Conservation (phyloP, 1,284 basidiomycete species). For the Butyriboletus pseudospeciosus region DNA sequence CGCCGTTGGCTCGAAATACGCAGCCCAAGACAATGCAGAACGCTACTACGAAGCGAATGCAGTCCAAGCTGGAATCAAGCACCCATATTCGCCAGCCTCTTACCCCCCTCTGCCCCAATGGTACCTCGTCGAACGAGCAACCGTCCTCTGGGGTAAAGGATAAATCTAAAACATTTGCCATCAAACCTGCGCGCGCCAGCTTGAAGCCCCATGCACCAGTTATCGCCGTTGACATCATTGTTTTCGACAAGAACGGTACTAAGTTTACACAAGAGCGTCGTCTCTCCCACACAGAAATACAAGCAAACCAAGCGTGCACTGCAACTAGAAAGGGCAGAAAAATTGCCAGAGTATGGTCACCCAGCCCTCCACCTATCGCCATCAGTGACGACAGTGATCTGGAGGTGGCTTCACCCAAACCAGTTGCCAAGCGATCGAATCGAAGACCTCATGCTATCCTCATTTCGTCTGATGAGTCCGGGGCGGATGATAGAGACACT, state of each 20-base stretch:
- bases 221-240: constrained; percentile 61
- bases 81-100: constrained; percentile 26
- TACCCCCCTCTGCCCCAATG: constrained; percentile 27
- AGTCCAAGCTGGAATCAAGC: constrained; percentile 12
- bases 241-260: constrained; percentile 56
- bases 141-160: constrained; percentile 13
- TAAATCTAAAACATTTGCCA: constrained; percentile 27
- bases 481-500: constrained; percentile 18
- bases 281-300: constrained; percentile 38
- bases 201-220: constrained; percentile 43
- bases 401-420: constrained; percentile 16
- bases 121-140: constrained; percentile 4
- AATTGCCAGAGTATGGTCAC: not conserved
- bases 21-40: constrained; percentile 6
- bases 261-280: constrained; percentile 54
- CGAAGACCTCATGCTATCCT: constrained; percentile 28
- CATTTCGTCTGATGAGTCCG: constrained; percentile 45
- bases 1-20: constrained; percentile 12
- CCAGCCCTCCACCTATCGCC: constrained; percentile 12
- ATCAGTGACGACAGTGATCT: constrained; percentile 30
- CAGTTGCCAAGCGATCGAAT: constrained; percentile 14
- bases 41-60: constrained; percentile 9
- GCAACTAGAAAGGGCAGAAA: constrained; percentile 7
- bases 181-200: constrained; percentile 31
- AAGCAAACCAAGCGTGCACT: constrained; percentile 24